Percentiles rank a stretch among this genome's conserved stretches.
Evolutionary conservation across 1,284 basidiomycete genomes (phyloP).

Genomic region (Neonothopanus nambi): DNA sequence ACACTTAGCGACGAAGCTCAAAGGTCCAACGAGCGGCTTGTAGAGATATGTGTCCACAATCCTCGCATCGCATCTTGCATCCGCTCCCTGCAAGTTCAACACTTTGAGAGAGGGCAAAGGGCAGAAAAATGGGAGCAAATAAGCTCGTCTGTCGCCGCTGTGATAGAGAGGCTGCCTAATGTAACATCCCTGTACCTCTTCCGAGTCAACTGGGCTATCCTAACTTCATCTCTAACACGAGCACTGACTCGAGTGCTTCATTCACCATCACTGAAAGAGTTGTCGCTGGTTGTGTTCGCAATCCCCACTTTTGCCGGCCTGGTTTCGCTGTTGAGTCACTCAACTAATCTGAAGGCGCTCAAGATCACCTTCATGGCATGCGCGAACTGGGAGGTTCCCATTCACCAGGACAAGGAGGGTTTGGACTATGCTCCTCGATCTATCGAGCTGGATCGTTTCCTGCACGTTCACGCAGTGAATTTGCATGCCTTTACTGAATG

Average conservation of each 20-base stretch:
- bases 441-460: slow-evolving; percentile 2
- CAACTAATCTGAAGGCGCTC: neutral
- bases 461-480: neutral
- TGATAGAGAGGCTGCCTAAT: neutral
- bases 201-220: neutral
- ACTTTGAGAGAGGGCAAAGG: neutral
- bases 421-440: neutral
- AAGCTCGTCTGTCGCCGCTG: neutral
- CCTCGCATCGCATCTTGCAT: neutral
- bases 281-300: neutral
- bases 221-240: neutral
- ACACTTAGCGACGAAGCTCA: neutral
- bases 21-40: neutral
- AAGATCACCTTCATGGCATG: slow-evolving; percentile 1
- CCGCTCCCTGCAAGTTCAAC: neutral
- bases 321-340: neutral
- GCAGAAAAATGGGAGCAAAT: neutral
- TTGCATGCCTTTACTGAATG: neutral
- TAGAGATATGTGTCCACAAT: neutral
- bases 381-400: neutral
- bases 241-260: neutral
- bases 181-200: neutral
- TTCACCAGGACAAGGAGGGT: neutral
- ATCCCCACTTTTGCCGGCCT: slow-evolving; percentile 3
- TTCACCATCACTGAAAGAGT: neutral